These are phyloP conservation scores for Saccharomycopsis schoenii DNA, from an alignment of 805 yeast species.

Conservation along the genomic window DNA sequence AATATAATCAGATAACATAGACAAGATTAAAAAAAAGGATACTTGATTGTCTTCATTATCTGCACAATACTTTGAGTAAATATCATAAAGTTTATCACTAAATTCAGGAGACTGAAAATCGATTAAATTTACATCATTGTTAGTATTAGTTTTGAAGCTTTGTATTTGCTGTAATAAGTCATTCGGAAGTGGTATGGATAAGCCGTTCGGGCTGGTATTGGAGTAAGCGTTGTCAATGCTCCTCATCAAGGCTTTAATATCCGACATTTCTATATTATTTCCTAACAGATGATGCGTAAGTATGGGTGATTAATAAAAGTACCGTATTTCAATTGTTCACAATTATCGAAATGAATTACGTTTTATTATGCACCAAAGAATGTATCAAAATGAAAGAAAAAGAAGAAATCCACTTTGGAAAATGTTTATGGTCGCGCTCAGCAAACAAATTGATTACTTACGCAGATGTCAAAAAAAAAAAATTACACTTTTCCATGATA, in stretches of 20 bases:
- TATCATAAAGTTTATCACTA: conserved; percentile 4
- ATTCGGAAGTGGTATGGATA: conserved; percentile 6
- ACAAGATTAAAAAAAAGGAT: conserved; percentile 8
- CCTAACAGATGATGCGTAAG: no score
- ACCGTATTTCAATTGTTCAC: no score
- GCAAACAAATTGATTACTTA: not conserved
- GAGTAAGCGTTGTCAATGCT: conserved; percentile 10
- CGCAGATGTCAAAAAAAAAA: not conserved
- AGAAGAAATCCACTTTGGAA: not conserved
- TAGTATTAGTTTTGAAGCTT: not conserved
- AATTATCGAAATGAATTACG: no score
- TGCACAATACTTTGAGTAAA: not conserved
- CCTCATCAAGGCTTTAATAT: conserved; percentile 5
- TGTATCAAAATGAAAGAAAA: not conserved
- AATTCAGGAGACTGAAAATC: not conserved
- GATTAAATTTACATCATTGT: conserved; percentile 5
- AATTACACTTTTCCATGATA: not conserved
- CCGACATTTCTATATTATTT: no score
- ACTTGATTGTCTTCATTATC: conserved; percentile 8
- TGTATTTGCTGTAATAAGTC: conserved; percentile 2
- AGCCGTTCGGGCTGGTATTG: not conserved
- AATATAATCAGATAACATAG: conserved; percentile 7
- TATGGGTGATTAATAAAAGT: no score
- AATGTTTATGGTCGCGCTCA: not conserved
- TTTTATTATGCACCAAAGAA: not conserved